Percentiles rank a stretch among this genome's conserved stretches.
Evolutionary conservation across 352 stramenopile genomes (phyloP).

Genomic region (Phytophthora tentaculata): DNA sequence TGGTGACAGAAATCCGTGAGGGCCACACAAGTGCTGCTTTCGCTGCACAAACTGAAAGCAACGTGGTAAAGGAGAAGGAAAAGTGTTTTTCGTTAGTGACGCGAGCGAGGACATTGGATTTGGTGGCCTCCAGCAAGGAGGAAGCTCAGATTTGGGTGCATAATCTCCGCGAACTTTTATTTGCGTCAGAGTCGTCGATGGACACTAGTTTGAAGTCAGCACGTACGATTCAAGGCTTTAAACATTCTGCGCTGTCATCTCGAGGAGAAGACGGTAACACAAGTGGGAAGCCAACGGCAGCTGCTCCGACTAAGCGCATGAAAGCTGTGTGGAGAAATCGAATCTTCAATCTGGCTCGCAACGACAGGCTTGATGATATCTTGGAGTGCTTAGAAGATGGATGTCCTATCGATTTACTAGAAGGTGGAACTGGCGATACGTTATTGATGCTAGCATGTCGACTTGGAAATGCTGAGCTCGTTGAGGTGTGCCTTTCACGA

Average conservation of each 20-base stretch:
- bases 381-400: slow-evolving; percentile 59
- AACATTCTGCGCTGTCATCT: slow-evolving; percentile 47
- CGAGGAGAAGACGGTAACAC: slow-evolving; percentile 14
- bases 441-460: slow-evolving; percentile 83
- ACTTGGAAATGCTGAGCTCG: slow-evolving; percentile 57
- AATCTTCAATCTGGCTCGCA: slow-evolving; percentile 67
- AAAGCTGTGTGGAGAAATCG: slow-evolving; percentile 57
- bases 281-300: slow-evolving; percentile 6
- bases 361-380: slow-evolving; percentile 50
- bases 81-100: slow-evolving; percentile 83
- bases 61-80: slow-evolving; percentile 44
- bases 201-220: slow-evolving; percentile 32
- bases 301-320: slow-evolving; percentile 46
- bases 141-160: slow-evolving; percentile 70
- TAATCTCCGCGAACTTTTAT: slow-evolving; percentile 53
- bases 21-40: slow-evolving; percentile 72
- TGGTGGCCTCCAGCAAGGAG: slow-evolving; percentile 83
- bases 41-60: slow-evolving; percentile 48
- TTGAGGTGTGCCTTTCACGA: slow-evolving; percentile 78
- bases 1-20: slow-evolving; percentile 65
- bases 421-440: slow-evolving; percentile 76
- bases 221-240: slow-evolving; percentile 57
- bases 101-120: slow-evolving; percentile 65
- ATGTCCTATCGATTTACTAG: slow-evolving; percentile 79
- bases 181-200: slow-evolving; percentile 10